Conservation (phyloP, 495 filamentous ascomycete genomes). For the Apiosordaria backusii region DNA sequence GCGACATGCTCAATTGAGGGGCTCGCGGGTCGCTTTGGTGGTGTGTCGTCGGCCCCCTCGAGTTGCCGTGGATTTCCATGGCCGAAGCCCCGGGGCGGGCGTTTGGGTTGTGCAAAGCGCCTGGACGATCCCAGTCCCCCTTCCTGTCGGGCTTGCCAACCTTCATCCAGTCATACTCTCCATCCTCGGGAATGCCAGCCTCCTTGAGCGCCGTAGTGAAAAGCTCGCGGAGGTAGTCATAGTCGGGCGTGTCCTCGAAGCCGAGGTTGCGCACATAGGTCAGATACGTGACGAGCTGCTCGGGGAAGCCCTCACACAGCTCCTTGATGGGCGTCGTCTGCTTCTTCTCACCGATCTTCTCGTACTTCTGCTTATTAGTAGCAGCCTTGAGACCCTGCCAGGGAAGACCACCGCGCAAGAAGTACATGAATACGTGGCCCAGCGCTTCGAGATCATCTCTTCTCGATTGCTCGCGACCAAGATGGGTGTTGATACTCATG, state of each 20-base stretch:
- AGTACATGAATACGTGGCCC: constrained; percentile 99
- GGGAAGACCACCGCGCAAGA: constrained; percentile 88
- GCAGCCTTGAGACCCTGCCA: constrained; percentile 99
- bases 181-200: constrained; percentile 91
- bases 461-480: constrained; percentile 93
- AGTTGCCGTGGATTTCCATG: constrained; percentile 67
- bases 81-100: constrained; percentile 69
- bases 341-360: constrained; percentile 99
- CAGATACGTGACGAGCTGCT: constrained; percentile 96
- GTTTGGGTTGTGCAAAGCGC: constrained; percentile 64
- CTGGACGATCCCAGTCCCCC: constrained; percentile 67
- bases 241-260: constrained; percentile 98
- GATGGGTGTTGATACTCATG: constrained; percentile 99
- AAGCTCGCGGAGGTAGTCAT: constrained; percentile 94
- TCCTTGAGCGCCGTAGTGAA: constrained; percentile 97
- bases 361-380: constrained; percentile 99
- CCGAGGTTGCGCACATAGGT: constrained; percentile 96
- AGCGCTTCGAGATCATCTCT: constrained; percentile 94
- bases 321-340: constrained; percentile 97
- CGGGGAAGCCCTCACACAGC: constrained; percentile 93
- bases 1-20: constrained; percentile 68
- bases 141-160: constrained; percentile 94
- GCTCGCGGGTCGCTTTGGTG: constrained; percentile 53
- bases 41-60: constrained; percentile 56
- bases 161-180: constrained; percentile 99